phyloP scores from a whole-genome alignment of 306 rosid genomes.

The Albizia julibrissin region DNA sequence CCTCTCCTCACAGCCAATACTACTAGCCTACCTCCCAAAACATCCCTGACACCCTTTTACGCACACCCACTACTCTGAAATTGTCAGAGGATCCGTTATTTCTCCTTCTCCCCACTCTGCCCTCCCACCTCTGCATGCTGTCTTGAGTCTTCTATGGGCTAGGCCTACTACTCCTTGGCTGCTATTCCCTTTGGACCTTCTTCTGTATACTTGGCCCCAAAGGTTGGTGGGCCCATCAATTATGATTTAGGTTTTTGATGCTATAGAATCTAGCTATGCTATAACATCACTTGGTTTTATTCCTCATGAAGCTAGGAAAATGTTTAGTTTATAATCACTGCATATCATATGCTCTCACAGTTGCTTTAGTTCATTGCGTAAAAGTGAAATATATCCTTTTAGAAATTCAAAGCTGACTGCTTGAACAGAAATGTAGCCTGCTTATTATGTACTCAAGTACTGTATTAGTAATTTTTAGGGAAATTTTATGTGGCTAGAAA shows the following conservation, averaged over 20 bases:
- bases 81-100: not conserved
- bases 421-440: not conserved
- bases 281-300: not conserved
- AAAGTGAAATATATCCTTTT: not conserved
- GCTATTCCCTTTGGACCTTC: not conserved
- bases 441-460: not conserved
- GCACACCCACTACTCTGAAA: not conserved
- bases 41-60: not conserved
- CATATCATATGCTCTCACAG: not conserved
- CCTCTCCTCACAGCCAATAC: not conserved
- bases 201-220: not conserved
- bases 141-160: not conserved
- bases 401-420: not conserved
- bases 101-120: not conserved
- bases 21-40: not conserved
- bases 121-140: not conserved
- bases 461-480: not conserved
- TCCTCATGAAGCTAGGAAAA: not conserved
- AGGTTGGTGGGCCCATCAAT: not conserved
- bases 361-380: not conserved
- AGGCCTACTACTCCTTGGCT: not conserved
- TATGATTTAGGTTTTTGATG: slow-evolving; percentile 4
- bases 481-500: not conserved
- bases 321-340: not conserved
- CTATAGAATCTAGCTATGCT: not conserved